Evolutionary conservation across 768 basidiomycete genomes (phyloP).

Genomic region (Trametes punicea): DNA sequence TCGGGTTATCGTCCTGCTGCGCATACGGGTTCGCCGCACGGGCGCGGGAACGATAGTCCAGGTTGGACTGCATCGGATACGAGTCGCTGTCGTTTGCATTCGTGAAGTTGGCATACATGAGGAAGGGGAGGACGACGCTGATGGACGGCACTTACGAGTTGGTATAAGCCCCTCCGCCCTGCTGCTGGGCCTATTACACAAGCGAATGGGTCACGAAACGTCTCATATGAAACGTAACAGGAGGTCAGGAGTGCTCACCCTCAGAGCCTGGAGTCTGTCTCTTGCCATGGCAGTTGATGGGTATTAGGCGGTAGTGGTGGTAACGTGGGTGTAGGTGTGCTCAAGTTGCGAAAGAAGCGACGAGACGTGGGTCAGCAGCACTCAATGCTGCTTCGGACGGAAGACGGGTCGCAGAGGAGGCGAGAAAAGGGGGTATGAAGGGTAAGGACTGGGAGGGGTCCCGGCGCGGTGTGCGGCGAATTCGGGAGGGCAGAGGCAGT

Average conservation of each 20-base stretch:
- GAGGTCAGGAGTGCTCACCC: conserved; percentile 45
- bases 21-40: conserved; percentile 55
- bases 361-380: conserved; percentile 13
- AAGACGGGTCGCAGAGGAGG: conserved; percentile 4
- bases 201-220: conserved; percentile 1
- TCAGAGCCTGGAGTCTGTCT: conserved; percentile 88
- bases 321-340: conserved; percentile 6
- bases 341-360: conserved; percentile 13
- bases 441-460: conserved; percentile 13
- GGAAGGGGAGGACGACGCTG: neutral
- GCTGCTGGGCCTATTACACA: conserved; percentile 53
- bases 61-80: conserved; percentile 66
- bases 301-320: conserved; percentile 21
- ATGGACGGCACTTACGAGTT: conserved; percentile 42
- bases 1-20: conserved; percentile 57
- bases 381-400: conserved; percentile 23
- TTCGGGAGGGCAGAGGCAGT: neutral
- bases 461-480: conserved; percentile 2
- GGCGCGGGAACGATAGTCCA: conserved; percentile 22
- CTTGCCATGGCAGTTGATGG: conserved; percentile 60
- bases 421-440: conserved; percentile 6
- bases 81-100: conserved; percentile 42
- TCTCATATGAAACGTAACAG: neutral
- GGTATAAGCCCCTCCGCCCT: conserved; percentile 47
- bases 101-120: conserved; percentile 2